Conservation (phyloP, 768 basidiomycete genomes). For the Lentinula sp. region DNA sequence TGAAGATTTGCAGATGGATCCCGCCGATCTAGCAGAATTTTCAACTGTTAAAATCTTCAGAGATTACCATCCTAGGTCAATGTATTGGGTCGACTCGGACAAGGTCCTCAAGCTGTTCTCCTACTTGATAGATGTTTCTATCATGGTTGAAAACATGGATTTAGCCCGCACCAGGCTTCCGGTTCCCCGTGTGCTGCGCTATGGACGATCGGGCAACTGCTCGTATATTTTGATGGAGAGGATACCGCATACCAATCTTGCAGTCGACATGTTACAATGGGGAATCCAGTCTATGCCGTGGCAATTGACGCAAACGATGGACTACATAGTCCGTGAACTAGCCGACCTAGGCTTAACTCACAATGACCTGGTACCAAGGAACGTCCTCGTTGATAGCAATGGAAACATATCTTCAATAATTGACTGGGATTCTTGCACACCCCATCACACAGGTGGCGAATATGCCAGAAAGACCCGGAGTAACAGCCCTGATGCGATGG, state of each 20-base stretch:
- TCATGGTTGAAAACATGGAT: slow-evolving; percentile 2
- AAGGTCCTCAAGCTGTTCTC: background rate
- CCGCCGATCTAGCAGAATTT: background rate
- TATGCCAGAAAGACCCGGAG: background rate
- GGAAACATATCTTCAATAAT: background rate
- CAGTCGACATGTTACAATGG: background rate
- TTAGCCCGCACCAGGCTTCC: background rate
- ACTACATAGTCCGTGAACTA: background rate
- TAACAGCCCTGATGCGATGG: background rate
- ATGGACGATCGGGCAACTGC: slow-evolving; percentile 5
- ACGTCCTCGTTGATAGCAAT: background rate
- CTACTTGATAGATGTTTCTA: slow-evolving; percentile 3
- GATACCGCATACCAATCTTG: background rate
- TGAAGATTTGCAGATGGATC: background rate
- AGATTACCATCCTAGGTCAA: background rate
- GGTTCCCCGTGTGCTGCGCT: background rate
- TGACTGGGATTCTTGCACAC: slow-evolving; percentile 1
- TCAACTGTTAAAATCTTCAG: background rate
- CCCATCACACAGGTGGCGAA: background rate
- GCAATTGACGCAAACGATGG: no score
- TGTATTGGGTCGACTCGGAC: background rate
- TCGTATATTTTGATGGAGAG: slow-evolving; percentile 8
- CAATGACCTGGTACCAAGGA: background rate
- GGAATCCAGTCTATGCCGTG: background rate
- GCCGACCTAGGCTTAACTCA: background rate